Evolutionary conservation across 176 grass and related monocot species (phyloP), one percentile per base, ranked within the genome.

Genomic region (Tillandsia fasciculata): DNA sequence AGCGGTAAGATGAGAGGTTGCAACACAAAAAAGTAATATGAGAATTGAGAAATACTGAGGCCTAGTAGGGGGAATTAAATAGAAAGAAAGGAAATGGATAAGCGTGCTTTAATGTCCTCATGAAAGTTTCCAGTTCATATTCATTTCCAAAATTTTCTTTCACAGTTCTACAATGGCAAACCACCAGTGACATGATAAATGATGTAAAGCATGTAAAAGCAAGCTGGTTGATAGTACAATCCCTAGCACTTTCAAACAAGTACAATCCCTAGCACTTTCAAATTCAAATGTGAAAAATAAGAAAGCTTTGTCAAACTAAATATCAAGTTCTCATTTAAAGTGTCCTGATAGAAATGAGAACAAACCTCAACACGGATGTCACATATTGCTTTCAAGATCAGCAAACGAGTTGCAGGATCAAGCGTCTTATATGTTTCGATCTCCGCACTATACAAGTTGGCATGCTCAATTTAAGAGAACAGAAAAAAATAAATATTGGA

Each of bases 351-450:
- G 10, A 22, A 52, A 11, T 12, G n/a, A 13, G 47, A 10, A 50
- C 33, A 18, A 29, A 73, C 91, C 91, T 96, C 91, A 52, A 84
- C 73, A 26, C 91, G 91, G 76, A 96, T 91, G 71, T 96, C 91
- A 77, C 91, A 96, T 80, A 96, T 81, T 20, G 82, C 91, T 81
- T 96, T 96, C 69, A 96, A 79, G 68, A 96, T 91, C 74, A 85
- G 22, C 74, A 96, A 72, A 54, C 91, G 85, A 67, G 80, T 88
- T 61, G 77, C 80, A 65, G 91, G 91, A 51, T 96, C 87, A 81
- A 96, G 91, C 66, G 64, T 54, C 61, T 73, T 88, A 51, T 96
- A 96, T 27, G 66, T 76, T 80, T 96, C 87, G 76, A 83, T 77
- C 82, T 96, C 91, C 78, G 26, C 59, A 14, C 92, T 96, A 74